Evolutionary conservation across 352 stramenopile species (phyloP), one percentile per base, ranked within the genome.

Genomic region (Phytophthora podocarpi): DNA sequence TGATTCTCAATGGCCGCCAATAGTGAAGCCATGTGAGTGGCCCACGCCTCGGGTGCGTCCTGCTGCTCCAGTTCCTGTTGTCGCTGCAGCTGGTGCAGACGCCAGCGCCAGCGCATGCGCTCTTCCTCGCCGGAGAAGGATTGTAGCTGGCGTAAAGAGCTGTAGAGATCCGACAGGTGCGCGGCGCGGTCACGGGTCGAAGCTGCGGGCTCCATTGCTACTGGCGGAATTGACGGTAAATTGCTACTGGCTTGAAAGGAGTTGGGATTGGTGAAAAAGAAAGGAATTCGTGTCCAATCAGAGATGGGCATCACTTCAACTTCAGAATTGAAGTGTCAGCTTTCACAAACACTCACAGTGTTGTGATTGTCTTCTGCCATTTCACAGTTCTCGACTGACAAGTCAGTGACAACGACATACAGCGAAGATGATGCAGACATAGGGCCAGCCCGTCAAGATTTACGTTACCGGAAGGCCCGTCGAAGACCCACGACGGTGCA

Each of bases 41-140:
- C 47, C 71, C 68, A 78, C 8, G 49, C 59, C n/a, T 53, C 42
- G 13, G 60, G 54, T 23, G 45, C 41, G 40, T 60, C 45, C 18
- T 68, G 54, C 16, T 58, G 61, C 28, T 76, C 64, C 6, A 64
- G 48, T 15, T 74, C 46, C 30, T 69, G 69, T 41, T 80, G 69
- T 15, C 64, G 56, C 32, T 58, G 72, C 31, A 80, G 58, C 48
- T 74, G 66, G 24, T 82, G 59, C 49, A 76, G 59, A 15, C 56
- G 47, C 72, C 57, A 77, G 27, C 65, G 64, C 72, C 72, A 84
- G 16, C 61, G 60, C 32, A 69, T 74, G 23, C 71, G 74, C 36
- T 80, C 74, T 12, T 70, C 61, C 45, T 80, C 74, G 32, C 57
- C 52, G 1, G 43, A 60, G 55, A 80, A 72, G 3, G 28, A 9